phyloP scores from a whole-genome alignment of 2,329 filamentous ascomycete species.

The Aspergillus intermedius region DNA sequence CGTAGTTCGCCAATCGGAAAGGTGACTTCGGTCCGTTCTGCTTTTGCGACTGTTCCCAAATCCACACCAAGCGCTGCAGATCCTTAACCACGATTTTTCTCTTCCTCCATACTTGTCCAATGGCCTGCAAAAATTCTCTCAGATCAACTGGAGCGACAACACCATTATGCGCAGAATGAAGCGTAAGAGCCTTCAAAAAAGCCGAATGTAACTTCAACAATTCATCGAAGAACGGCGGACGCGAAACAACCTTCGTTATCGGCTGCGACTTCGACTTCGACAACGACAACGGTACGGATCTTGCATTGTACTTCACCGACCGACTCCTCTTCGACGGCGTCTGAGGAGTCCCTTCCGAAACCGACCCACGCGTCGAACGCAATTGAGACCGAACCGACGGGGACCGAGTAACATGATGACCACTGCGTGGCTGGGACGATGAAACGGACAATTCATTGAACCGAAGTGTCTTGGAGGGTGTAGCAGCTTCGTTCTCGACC shows the following conservation, averaged over 20 bases:
- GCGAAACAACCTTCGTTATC: neutral
- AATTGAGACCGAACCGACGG: neutral
- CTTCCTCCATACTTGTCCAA: conserved; percentile 67
- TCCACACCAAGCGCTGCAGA: conserved; percentile 58
- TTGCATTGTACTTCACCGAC: neutral
- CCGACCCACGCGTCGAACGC: neutral
- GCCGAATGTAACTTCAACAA: conserved; percentile 59
- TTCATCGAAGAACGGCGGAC: conserved; percentile 36
- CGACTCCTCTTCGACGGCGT: neutral
- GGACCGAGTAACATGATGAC: conserved; percentile 16
- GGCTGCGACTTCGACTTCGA: conserved; percentile 7
- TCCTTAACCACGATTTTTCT: conserved; percentile 60
- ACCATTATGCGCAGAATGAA: conserved; percentile 66
- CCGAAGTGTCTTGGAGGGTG: conserved; percentile 29
- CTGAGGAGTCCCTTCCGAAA: neutral
- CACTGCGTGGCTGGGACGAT: conserved; percentile 21
- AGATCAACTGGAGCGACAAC: conserved; percentile 58
- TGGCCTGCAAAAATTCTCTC: conserved; percentile 52
- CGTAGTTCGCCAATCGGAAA: conserved; percentile 37
- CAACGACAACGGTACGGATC: conserved; percentile 35
- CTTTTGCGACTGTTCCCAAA: conserved; percentile 43
- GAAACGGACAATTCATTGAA: conserved; percentile 26
- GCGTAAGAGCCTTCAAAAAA: conserved; percentile 61
- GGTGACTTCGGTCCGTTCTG: conserved; percentile 4
- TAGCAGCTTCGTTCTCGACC: conserved; percentile 15